Evolutionary conservation across 2,329 filamentous ascomycete genomes (phyloP).

Genomic region (Calonectria crousiana): DNA sequence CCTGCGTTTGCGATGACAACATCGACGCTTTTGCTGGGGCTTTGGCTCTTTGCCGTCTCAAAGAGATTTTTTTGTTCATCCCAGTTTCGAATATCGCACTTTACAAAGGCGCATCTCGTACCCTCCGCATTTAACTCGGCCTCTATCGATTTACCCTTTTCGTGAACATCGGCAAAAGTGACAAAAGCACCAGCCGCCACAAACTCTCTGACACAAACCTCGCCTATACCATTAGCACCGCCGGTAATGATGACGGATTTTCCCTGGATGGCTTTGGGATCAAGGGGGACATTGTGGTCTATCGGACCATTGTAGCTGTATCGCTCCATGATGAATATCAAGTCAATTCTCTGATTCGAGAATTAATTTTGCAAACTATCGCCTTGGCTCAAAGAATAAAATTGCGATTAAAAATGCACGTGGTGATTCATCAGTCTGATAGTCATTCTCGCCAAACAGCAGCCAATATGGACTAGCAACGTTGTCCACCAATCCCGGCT

Average conservation of each 20-base stretch:
- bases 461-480: background rate
- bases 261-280: constrained; percentile 45
- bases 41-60: constrained; percentile 51
- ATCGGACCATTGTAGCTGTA: constrained; percentile 37
- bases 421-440: too few relatives aligned
- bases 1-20: constrained; percentile 63
- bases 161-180: constrained; percentile 54
- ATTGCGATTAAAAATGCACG: background rate
- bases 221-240: constrained; percentile 58
- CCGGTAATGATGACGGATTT: constrained; percentile 63
- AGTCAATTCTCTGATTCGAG: too few relatives aligned
- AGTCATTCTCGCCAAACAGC: background rate
- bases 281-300: constrained; percentile 26
- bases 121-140: constrained; percentile 45
- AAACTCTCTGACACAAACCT: constrained; percentile 51
- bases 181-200: constrained; percentile 54
- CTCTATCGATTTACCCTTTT: constrained; percentile 47
- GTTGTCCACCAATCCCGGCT: background rate
- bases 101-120: constrained; percentile 47
- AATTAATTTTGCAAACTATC: background rate
- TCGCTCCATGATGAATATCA: constrained; percentile 13
- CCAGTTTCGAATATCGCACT: constrained; percentile 58
- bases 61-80: constrained; percentile 57
- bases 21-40: constrained; percentile 55
- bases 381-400: background rate